Base-by-base conservation (phyloP, 2,329 filamentous ascomycete genomes). In the Epichloe glyceriae region DNA sequence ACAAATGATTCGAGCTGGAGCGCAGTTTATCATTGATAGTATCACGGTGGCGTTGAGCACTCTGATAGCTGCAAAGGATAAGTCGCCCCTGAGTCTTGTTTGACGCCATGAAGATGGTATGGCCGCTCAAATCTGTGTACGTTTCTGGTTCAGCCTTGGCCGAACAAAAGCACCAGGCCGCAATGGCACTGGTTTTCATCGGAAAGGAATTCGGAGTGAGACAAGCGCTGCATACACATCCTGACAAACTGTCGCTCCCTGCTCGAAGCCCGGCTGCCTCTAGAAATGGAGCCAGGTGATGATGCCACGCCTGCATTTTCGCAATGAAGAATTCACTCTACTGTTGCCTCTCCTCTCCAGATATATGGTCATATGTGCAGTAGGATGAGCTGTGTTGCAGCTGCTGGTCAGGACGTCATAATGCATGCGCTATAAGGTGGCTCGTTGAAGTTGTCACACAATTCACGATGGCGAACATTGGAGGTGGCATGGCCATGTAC, bases 81-180 rank as follows among this genome's bases (percentile, higher is more conserved):
- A 57, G 37, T 58, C 65, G 10, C 67, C 67, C 67, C 20, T 59
- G 56, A 40, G 58, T 60, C 11, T 54, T 69, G 39, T 68, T 69
- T 49, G 65, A 68, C 30, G 66, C 65, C 1, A 50, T 70, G 39
- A 64, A 62, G 57, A 52, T 70, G 30, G 58, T 70, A 15, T 71
- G 67, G 64, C 68, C 68, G 8, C 59, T 70, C 19, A 63, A 62
- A 6, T 51, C 61, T 1, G 56, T 70, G 19, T 64, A 61, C 35
- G 50, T 63, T 12, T 54, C 63, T 6, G 52, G 60, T 3, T 56
- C 63, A 4, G 61, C 61, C n/a, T 57, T 60, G 33, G 50, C 56
- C 1, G 59, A 61, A 33, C 61, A 69, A 42, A 59, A 58, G 22
- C 50, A 51, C 2, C 51, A 54, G 12, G 68, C 68, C 10, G 53